A percentile compares a stretch with the other conserved stretches of the same genome.
Evolutionary conservation across 306 rosid species (phyloP).

Genomic region (Fagus sylvatica): DNA sequence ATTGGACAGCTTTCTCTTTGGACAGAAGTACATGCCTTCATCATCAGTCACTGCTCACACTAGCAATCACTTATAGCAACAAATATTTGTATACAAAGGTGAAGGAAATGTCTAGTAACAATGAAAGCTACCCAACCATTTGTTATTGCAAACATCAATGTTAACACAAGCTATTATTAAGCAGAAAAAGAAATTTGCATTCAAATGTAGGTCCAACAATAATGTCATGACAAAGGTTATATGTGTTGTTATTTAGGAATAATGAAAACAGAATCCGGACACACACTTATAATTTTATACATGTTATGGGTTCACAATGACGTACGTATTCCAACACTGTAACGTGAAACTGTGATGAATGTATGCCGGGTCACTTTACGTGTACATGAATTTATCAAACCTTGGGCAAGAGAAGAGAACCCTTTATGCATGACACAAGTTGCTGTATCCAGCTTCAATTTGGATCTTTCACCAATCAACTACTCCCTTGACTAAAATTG

Average conservation of each 20-base stretch:
- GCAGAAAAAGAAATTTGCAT: background rate
- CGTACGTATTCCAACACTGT: background rate
- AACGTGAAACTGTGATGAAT: no score
- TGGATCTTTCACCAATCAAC: no score
- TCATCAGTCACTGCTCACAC: background rate
- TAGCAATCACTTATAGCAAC: conserved; percentile 25
- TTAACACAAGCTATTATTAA: background rate
- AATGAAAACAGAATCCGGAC: conserved; percentile 4
- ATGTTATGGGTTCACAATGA: background rate
- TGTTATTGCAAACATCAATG: conserved; percentile 11
- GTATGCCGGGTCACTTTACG: no score
- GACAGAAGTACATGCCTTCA: conserved; percentile 15
- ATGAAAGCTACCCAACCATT: conserved; percentile 3
- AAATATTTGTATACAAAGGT: conserved; percentile 6
- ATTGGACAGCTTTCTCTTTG: conserved; percentile 10
- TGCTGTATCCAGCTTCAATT: no score
- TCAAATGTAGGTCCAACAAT: background rate
- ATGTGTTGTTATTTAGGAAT: background rate
- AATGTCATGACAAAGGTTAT: conserved; percentile 1
- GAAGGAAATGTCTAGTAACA: background rate
- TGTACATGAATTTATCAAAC: no score
- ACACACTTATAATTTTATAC: background rate
- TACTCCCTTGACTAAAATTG: no score
- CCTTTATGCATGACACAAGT: no score
- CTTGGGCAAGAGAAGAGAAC: no score